These are phyloP conservation scores for Rhodomyrtus psidioides DNA, from an alignment of 441 rosid species.

Conservation along the genomic window DNA sequence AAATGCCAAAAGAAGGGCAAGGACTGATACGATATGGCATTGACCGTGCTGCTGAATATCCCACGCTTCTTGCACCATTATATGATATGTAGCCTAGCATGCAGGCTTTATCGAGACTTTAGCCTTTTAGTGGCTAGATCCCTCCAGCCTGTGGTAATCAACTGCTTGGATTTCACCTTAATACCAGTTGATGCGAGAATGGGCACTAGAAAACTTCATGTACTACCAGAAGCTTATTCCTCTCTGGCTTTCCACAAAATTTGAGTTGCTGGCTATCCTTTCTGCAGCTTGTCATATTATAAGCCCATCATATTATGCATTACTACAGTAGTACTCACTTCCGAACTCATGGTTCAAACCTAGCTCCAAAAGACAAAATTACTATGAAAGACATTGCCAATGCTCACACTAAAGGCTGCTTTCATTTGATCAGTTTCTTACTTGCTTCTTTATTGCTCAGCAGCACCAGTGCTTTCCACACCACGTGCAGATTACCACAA, in stretches of 20 bases:
- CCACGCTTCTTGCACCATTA: neutral
- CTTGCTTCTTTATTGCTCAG: neutral
- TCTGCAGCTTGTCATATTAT: neutral
- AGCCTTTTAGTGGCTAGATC: neutral
- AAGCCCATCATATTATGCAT: neutral
- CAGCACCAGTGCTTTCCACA: neutral
- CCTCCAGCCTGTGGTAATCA: neutral
- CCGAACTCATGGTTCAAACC: neutral
- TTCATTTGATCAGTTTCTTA: neutral
- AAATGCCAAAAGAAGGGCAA: neutral
- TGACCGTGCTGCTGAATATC: neutral
- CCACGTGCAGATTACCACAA: neutral
- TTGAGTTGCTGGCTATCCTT: neutral
- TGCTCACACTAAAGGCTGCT: neutral
- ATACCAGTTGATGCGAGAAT: neutral
- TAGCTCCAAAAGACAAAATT: neutral
- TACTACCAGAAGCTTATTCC: neutral
- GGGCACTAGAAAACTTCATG: neutral
- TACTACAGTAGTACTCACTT: no score
- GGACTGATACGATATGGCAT: neutral
- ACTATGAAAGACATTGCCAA: neutral
- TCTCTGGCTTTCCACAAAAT: neutral
- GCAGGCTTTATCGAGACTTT: neutral
- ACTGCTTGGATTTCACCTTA: neutral
- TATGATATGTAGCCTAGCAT: neutral